Percentiles rank a stretch among this genome's conserved stretches.
These are phyloP conservation scores for Russula griseocarnosa DNA, from an alignment of 768 basidiomycete species.

Conservation along the genomic window DNA sequence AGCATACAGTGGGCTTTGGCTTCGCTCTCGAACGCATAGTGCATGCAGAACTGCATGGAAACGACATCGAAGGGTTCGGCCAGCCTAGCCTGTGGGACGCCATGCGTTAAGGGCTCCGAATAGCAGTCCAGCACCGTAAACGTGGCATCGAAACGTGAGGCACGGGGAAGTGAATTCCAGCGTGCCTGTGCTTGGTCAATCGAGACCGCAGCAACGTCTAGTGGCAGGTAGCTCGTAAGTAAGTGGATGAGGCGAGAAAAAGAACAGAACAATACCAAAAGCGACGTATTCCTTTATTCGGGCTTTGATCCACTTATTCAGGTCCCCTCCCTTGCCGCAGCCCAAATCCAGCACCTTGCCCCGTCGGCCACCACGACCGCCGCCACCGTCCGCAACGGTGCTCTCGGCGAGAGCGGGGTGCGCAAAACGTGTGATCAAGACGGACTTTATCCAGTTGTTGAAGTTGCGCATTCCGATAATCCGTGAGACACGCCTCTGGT, in stretches of 20 bases:
- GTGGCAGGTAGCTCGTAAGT: constrained; percentile 12
- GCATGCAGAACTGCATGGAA: constrained; percentile 99
- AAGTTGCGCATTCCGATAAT: constrained; percentile 97
- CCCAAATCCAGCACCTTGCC: constrained; percentile 95
- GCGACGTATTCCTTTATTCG: constrained; percentile 74
- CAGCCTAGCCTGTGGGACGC: constrained; percentile 59
- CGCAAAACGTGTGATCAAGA: constrained; percentile 87
- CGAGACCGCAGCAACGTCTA: constrained; percentile 88
- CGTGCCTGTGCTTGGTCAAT: constrained; percentile 82
- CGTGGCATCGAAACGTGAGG: constrained; percentile 63
- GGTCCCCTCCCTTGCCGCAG: constrained; percentile 98
- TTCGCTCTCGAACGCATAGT: constrained; percentile 95
- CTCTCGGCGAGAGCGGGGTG: constrained; percentile 53
- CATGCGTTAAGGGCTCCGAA: constrained; percentile 61
- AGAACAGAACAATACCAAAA: constrained; percentile 53
- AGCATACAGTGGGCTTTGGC: constrained; percentile 89
- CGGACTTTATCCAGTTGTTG: constrained; percentile 99
- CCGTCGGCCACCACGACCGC: constrained; percentile 34
- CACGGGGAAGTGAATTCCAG: constrained; percentile 48
- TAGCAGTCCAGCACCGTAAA: constrained; percentile 93
- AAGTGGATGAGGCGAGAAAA: neutral
- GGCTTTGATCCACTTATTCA: constrained; percentile 93
- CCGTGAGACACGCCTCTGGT: constrained; percentile 80
- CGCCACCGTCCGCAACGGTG: constrained; percentile 26
- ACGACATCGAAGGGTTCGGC: constrained; percentile 84